Evolutionary conservation across 2,329 filamentous ascomycete species (phyloP).

Genomic region (Pyrenophora teres): DNA sequence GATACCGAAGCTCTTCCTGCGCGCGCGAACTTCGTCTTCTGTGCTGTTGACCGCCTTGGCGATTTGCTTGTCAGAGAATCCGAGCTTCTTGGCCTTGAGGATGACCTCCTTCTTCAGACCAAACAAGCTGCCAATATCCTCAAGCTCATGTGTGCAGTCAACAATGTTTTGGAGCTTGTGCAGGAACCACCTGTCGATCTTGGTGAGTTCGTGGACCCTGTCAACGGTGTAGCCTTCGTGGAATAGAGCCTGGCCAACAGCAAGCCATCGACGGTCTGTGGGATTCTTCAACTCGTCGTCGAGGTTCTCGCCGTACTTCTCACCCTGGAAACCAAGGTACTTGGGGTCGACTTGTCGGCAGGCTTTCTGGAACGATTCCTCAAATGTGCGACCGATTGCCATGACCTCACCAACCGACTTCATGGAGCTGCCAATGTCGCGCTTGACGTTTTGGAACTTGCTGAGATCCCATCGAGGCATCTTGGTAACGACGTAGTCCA

Average conservation of each 20-base stretch:
- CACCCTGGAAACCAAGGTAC: conserved; percentile 92
- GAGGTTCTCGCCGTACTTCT: conserved; percentile 83
- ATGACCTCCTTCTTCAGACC: conserved; percentile 87
- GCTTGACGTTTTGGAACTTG: conserved; percentile 99
- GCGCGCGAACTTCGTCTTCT: conserved; percentile 87
- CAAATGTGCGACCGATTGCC: conserved; percentile 97
- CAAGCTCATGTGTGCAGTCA: conserved; percentile 82
- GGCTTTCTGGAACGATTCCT: conserved; percentile 99
- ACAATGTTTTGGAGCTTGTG: conserved; percentile 98
- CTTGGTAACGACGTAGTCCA: conserved; percentile 98
- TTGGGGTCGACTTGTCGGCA: conserved; percentile 94
- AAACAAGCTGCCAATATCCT: conserved; percentile 80
- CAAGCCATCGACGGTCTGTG: conserved; percentile 95
- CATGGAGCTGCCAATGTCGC: conserved; percentile 97
- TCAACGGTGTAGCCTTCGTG: conserved; percentile 96
- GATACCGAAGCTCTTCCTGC: conserved; percentile 84
- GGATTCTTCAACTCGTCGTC: conserved; percentile 90
- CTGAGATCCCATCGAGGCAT: conserved; percentile 97
- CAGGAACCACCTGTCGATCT: conserved; percentile 99
- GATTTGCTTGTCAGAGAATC: conserved; percentile 97
- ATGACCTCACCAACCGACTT: conserved; percentile 99
- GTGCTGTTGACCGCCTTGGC: conserved; percentile 80
- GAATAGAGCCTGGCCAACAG: conserved; percentile 96
- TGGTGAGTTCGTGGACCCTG: conserved; percentile 87
- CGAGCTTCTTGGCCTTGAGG: conserved; percentile 92